Conservation (phyloP, 23 red algal genomes). For the Gracilaria caudata region DNA sequence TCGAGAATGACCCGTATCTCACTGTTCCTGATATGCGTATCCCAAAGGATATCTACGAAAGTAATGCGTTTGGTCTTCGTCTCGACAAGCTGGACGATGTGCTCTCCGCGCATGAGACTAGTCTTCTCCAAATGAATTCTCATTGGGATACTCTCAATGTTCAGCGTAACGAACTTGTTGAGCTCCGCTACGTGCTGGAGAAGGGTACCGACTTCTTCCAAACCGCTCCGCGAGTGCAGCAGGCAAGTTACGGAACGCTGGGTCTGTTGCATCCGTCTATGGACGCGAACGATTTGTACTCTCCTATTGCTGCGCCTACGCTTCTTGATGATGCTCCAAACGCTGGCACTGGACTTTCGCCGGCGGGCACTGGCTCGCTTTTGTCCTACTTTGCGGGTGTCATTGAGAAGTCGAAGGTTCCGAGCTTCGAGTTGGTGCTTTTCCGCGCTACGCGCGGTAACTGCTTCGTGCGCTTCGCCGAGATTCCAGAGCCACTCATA, state of each 20-base stretch:
- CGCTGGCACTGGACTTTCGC: conserved; percentile 13
- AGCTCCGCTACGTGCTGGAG: conserved; percentile 82
- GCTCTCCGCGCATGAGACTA: conserved; percentile 66
- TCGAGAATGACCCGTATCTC: conserved; percentile 33
- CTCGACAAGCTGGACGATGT: conserved; percentile 84
- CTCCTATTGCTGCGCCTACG: conserved; percentile 9
- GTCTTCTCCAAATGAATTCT: conserved; percentile 79
- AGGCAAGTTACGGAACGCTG: conserved; percentile 42
- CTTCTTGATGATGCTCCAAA: conserved; percentile 27
- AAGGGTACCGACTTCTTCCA: conserved; percentile 79
- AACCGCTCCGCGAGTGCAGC: conserved; percentile 42
- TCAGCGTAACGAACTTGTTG: conserved; percentile 73
- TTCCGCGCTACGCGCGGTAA: conserved; percentile 96
- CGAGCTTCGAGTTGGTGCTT: conserved; percentile 80
- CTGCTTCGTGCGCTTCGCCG: conserved; percentile 70
- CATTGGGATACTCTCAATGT: conserved; percentile 78
- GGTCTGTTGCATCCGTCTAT: conserved; percentile 43
- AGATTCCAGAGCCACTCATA: conserved; percentile 65
- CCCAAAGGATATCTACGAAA: conserved; percentile 43
- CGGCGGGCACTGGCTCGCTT: conserved; percentile 26
- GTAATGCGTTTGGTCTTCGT: conserved; percentile 20
- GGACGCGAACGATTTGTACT: conserved; percentile 37
- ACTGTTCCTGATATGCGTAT: conserved; percentile 28
- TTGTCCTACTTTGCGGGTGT: conserved; percentile 70
- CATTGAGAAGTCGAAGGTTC: conserved; percentile 38